A percentile compares a stretch with the other conserved stretches of the same genome.
Evolutionary conservation across 306 rosid species (phyloP).

Genomic region (Pterocarpus santalinus): DNA sequence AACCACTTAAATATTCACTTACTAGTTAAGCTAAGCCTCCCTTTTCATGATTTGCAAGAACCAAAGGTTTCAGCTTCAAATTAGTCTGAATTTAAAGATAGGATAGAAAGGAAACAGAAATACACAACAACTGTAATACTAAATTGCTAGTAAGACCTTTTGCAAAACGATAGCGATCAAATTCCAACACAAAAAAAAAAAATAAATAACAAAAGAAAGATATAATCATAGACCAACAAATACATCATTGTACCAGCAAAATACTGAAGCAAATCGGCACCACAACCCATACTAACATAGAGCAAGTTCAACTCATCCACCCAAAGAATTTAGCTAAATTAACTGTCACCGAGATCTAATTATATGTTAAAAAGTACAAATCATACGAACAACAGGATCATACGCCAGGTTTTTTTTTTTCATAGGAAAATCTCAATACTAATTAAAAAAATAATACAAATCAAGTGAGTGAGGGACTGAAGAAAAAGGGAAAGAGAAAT

Average conservation of each 20-base stretch:
- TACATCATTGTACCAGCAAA: background rate
- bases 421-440: background rate
- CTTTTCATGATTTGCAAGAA: conserved; percentile 4
- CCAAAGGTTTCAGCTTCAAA: conserved; percentile 13
- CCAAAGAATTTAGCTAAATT: conserved; percentile 23
- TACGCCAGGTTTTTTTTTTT: background rate
- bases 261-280: background rate
- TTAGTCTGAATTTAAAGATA: conserved; percentile 14
- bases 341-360: conserved; percentile 39
- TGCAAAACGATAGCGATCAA: conserved; percentile 7
- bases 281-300: conserved; percentile 20
- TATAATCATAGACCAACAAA: background rate
- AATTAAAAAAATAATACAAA: background rate
- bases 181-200: conserved; percentile 7
- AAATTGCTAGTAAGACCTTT: conserved; percentile 4
- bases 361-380: conserved; percentile 37
- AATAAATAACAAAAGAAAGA: background rate
- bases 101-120: conserved; percentile 16
- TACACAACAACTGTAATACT: background rate
- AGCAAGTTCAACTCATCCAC: conserved; percentile 13
- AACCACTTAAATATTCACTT: conserved; percentile 10
- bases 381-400: conserved; percentile 11
- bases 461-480: background rate
- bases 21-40: conserved; percentile 13
- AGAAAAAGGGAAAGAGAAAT: conserved; percentile 28